Percentiles rank a stretch among this genome's conserved stretches.
Conservation (phyloP, 2,329 filamentous ascomycete genomes). For the Colletotrichum sansevieriae region DNA sequence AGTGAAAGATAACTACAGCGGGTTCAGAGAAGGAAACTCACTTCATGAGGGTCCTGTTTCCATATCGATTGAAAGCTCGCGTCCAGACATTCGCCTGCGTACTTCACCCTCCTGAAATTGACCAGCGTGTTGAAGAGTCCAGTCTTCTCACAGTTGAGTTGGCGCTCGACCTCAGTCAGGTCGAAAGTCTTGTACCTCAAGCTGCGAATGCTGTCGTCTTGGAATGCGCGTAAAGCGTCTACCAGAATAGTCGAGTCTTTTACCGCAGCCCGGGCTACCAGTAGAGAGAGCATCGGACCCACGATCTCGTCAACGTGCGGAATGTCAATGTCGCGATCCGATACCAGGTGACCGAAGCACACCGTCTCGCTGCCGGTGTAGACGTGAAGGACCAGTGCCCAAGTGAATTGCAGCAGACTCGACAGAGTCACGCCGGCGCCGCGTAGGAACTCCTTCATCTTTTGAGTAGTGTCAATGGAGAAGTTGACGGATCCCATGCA, state of each 20-base stretch:
- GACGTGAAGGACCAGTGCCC: slow-evolving; percentile 18
- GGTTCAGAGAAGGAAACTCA: not conserved
- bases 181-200: slow-evolving; percentile 27
- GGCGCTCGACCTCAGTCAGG: slow-evolving; percentile 18
- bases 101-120: slow-evolving; percentile 26
- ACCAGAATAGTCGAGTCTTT: not conserved
- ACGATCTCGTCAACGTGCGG: slow-evolving; percentile 21
- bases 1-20: not conserved
- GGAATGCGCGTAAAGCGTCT: slow-evolving; percentile 2
- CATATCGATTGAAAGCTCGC: slow-evolving; percentile 11
- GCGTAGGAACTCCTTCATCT: not conserved
- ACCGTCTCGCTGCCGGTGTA: slow-evolving; percentile 11
- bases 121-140: slow-evolving; percentile 26
- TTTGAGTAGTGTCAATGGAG: not conserved
- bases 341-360: slow-evolving; percentile 23
- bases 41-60: slow-evolving; percentile 38
- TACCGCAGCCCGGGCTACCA: not conserved
- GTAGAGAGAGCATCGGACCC: slow-evolving; percentile 13
- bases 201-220: slow-evolving; percentile 21
- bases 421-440: slow-evolving; percentile 11
- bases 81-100: not conserved
- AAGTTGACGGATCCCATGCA: slow-evolving; percentile 9
- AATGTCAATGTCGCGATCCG: slow-evolving; percentile 24
- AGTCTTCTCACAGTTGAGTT: slow-evolving; percentile 1
- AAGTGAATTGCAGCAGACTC: slow-evolving; percentile 17